Percentiles rank a stretch among this genome's conserved stretches.
Evolutionary conservation across 1,139 yeast genomes (phyloP).

Genomic region (Taphrina sp.): DNA sequence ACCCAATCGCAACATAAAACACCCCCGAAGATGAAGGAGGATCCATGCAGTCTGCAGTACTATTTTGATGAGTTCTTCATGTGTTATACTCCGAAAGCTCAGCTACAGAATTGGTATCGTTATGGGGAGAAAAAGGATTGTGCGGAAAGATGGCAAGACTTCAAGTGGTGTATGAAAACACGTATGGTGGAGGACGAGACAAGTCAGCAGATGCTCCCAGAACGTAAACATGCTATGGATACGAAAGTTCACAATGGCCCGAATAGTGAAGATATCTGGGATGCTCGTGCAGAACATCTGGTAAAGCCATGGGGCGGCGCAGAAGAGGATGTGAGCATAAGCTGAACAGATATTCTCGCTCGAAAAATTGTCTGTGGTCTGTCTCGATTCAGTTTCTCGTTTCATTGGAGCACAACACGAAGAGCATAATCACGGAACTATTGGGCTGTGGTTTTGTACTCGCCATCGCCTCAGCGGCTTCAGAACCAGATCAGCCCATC

Average conservation of each 20-base stretch:
- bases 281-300: constrained; percentile 19
- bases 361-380: too few relatives aligned
- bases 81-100: constrained; percentile 35
- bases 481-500: too few relatives aligned
- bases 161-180: constrained; percentile 35
- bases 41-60: constrained; percentile 30
- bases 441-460: too few relatives aligned
- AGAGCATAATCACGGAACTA: too few relatives aligned
- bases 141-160: constrained; percentile 33
- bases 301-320: constrained; percentile 5
- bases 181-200: constrained; percentile 23
- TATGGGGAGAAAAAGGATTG: constrained; percentile 35
- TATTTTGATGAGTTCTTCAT: constrained; percentile 36
- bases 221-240: constrained; percentile 19
- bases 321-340: background rate
- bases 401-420: too few relatives aligned
- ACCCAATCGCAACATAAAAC: too few relatives aligned
- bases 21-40: constrained; percentile 17
- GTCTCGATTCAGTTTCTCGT: too few relatives aligned
- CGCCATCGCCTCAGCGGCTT: too few relatives aligned
- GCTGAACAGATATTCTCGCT: background rate
- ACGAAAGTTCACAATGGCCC: constrained; percentile 30
- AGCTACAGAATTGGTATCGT: constrained; percentile 35
- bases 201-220: constrained; percentile 26
- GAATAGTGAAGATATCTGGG: constrained; percentile 36